Base-by-base conservation (phyloP, 108 stramenopile genomes). In the Cylindrotheca fusiformis region DNA sequence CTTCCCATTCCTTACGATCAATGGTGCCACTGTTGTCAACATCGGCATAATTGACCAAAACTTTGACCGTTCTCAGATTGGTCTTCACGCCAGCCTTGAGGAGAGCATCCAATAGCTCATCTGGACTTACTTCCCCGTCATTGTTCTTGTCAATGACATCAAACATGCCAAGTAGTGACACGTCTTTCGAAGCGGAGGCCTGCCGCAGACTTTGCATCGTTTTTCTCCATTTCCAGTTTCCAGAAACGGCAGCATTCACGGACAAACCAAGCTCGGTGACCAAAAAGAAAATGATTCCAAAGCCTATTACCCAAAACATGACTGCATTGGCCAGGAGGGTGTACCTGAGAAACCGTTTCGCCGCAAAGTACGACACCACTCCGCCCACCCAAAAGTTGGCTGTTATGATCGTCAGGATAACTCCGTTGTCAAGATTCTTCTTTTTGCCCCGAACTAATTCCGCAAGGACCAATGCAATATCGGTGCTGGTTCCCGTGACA, bases 191-290 rank as follows among this genome's bases (percentile, higher is more conserved):
- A 36, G 50, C 47, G 61, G 4, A 17, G 36, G 44, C 53, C 31
- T 52, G 20, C 52, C 50, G 65, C 65, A 36, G 6, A 23, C 24
- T 58, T 55, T 27, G 18, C 57, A 21, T 52, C 21, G 71, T 64
- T 25, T 51, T 58, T 12, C 75, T 65, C 78, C 78, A 79, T 19
- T 76, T 48, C 75, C 76, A 80, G 33, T 56, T 65, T 29, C 79
- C 79, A 1, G 58, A 41, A n/a, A 63, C 5, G 17, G 76, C 79
- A 46, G 68, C 72, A 12, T 55, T 1, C 24, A 77, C 24, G 30
- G 62, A 61, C 14, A 80, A 57, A 17, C 63, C 48, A 17, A 74
- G 49, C 26, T 51, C 55, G 12, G 55, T 56, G 6, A 75, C 69
- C 19, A 79, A 36, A 33, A 67, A 79, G 44, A 32, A 45, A 2